These are phyloP conservation scores for Picochlorum sp. DNA, from an alignment of 139 green algal genomes.

Conservation along the genomic window DNA sequence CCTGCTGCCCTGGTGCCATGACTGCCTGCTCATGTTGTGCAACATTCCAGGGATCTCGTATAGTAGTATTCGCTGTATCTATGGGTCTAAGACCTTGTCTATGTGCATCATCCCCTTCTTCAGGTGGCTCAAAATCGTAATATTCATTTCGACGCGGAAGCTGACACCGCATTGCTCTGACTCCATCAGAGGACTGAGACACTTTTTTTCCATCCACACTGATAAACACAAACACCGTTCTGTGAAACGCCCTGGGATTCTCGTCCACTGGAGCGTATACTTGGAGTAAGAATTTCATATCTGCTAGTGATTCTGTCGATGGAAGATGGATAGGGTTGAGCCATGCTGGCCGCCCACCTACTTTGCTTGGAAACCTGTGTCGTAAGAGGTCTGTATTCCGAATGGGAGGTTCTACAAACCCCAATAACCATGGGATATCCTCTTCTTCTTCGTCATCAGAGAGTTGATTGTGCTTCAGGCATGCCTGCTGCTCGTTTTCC, in stretches of 20 bases:
- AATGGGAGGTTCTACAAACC: constrained; percentile 37
- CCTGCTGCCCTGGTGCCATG: not conserved
- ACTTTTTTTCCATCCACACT: constrained; percentile 48
- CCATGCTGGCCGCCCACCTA: constrained; percentile 70
- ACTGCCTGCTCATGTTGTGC: not conserved
- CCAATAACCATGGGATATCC: constrained; percentile 37
- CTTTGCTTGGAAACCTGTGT: constrained; percentile 71
- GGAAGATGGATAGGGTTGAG: constrained; percentile 65
- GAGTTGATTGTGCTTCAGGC: not conserved
- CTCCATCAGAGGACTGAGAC: constrained; percentile 30
- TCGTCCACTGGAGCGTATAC: constrained; percentile 54
- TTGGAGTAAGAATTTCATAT: constrained; percentile 60
- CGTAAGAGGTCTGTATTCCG: constrained; percentile 39
- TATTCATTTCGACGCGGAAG: constrained; percentile 62
- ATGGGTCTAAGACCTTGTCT: constrained; percentile 18
- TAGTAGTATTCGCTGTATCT: constrained; percentile 10
- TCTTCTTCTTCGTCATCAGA: constrained; percentile 1
- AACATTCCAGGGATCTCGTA: constrained; percentile 38
- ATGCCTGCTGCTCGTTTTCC: not conserved
- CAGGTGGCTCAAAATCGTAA: constrained; percentile 53
- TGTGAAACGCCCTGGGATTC: constrained; percentile 50
- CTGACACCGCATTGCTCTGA: constrained; percentile 72
- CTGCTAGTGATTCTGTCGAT: constrained; percentile 32
- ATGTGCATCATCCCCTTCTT: constrained; percentile 14
- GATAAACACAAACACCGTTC: constrained; percentile 59